Evolutionary conservation across 352 stramenopile species (phyloP).

Genomic region (Nothophytophthora sp.): DNA sequence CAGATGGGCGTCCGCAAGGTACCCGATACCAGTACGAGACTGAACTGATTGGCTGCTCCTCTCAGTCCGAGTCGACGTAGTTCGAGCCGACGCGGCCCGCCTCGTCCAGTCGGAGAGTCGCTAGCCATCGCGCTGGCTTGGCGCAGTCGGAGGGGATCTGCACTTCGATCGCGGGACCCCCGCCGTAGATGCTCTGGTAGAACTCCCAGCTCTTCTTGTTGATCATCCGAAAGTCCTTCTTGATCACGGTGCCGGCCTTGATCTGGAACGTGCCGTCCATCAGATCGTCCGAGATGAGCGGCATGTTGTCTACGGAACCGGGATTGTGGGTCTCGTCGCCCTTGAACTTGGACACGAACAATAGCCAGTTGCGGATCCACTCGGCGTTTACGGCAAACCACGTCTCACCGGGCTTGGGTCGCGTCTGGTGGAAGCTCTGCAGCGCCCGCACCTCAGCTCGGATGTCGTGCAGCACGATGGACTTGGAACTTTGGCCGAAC

Average conservation of each 20-base stretch:
- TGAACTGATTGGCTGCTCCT: not conserved
- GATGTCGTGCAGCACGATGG: slow-evolving; percentile 51
- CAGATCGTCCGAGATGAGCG: slow-evolving; percentile 68
- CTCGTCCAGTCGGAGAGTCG: slow-evolving; percentile 48
- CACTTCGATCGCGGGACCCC: slow-evolving; percentile 69
- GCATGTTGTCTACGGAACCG: slow-evolving; percentile 74
- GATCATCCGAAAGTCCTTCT: slow-evolving; percentile 80
- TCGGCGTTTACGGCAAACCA: slow-evolving; percentile 68
- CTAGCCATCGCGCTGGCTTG: slow-evolving; percentile 54
- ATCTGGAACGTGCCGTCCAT: slow-evolving; percentile 71
- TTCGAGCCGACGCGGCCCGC: slow-evolving; percentile 60
- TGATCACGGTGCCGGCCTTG: slow-evolving; percentile 53
- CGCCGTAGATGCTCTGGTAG: slow-evolving; percentile 71
- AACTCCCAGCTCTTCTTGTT: slow-evolving; percentile 82
- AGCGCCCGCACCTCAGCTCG: slow-evolving; percentile 63
- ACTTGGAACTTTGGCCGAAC: slow-evolving; percentile 47
- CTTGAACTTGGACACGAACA: slow-evolving; percentile 78
- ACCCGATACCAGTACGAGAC: too few relatives aligned
- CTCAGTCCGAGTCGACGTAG: slow-evolving; percentile 54
- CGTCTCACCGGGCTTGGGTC: slow-evolving; percentile 52
- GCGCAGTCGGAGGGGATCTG: slow-evolving; percentile 55
- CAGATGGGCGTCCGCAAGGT: too few relatives aligned
- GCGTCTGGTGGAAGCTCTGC: slow-evolving; percentile 68
- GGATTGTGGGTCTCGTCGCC: slow-evolving; percentile 55
- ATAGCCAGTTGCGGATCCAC: slow-evolving; percentile 73